Evolutionary conservation across 75 land plant species (phyloP), one percentile per base, ranked within the genome.

Genomic region (Larix kaempferi): DNA sequence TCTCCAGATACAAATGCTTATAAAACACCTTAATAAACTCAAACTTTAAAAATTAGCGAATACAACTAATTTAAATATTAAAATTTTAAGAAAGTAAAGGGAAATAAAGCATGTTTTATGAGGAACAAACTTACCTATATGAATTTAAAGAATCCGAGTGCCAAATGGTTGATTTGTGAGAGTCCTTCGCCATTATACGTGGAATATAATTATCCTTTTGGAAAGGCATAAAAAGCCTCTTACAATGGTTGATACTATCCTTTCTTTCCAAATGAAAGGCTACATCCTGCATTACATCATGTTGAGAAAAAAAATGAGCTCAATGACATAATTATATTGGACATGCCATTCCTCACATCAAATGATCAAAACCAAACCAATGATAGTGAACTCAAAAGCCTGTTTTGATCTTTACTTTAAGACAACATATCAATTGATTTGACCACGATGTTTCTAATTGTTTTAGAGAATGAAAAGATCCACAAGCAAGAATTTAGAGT

Each of bases 281-380:
- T 65, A 90, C 79, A 64, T 90, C 90, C 78, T 90, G 74, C 64
- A 90, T 57, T 0, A 88, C 81, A 82, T 90, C 90, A 67, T 90
- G 92, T 49, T 88, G 90, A 59, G 80, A 81, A n/a, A n/a, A n/a
- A 25, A 86, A 84, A 25, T 71, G 41, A 90, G 75, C 37, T 88
- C 89, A 61, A 41, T 78, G 63, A 74, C 80, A 60, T 77, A 74
- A 55, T 88, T 76, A 69, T 80, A 82, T 17, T 59, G 25, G 13
- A 57, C 33, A 15, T n/a, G 25, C 21, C 13, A 6, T 15, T 75
- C 23, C 77, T 75, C 26, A 7, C 33, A 5, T 6, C 66, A n/a
- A 5, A 22, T 29, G 33, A 29, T 29, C 33, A 29, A 29, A 29
- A 29, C 33, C 0, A 29, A 29, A 29, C 33, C 33, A 29, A 29